Percentiles rank a stretch among this genome's conserved stretches.
phyloP scores from a whole-genome alignment of 768 basidiomycete genomes.

The Lentinula sp. region DNA sequence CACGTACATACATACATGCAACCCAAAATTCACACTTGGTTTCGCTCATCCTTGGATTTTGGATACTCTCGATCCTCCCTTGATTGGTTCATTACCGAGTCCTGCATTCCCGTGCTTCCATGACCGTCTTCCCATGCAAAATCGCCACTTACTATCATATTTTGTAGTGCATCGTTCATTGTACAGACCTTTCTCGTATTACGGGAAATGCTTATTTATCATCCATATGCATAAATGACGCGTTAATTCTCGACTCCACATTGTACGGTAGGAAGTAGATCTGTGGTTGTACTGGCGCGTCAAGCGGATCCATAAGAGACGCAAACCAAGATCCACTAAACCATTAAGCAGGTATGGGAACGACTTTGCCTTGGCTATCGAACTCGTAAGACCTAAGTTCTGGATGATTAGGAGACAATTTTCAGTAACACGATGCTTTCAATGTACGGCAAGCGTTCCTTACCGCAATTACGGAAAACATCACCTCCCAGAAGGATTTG shows the following conservation, averaged over 20 bases:
- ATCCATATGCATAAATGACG: too few species aligned
- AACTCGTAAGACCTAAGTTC: conserved; percentile 1
- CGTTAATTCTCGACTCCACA: too few species aligned
- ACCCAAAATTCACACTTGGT: not conserved
- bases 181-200: too few species aligned
- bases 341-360: not conserved
- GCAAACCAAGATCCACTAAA: not conserved
- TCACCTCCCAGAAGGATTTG: conserved; percentile 7
- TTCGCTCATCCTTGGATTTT: not conserved
- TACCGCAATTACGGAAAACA: conserved; percentile 12
- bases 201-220: too few species aligned
- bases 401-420: not conserved
- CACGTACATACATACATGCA: not conserved
- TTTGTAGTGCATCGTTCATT: not conserved
- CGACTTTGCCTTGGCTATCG: not conserved
- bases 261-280: too few species aligned
- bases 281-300: too few species aligned
- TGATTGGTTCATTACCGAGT: not conserved
- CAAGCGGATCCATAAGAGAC: too few species aligned
- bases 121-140: not conserved
- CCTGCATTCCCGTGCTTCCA: not conserved
- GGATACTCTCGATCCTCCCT: not conserved
- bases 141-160: not conserved
- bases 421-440: not conserved
- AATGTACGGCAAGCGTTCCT: not conserved